These are phyloP conservation scores for Alternaria sp. DNA, from an alignment of 2,329 filamentous ascomycete genomes.

Conservation along the genomic window DNA sequence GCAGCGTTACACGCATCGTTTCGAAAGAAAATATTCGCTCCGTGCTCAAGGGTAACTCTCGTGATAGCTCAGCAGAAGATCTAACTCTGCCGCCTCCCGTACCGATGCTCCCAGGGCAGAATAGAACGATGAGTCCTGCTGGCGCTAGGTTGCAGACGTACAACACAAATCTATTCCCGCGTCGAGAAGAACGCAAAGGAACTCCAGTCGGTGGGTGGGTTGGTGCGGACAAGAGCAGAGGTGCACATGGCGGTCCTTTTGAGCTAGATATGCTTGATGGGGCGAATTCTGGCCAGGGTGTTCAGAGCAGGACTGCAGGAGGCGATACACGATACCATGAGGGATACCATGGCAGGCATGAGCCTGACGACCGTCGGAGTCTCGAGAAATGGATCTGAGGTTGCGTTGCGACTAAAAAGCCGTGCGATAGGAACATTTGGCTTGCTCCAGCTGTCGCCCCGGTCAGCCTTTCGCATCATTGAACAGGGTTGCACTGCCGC, in stretches of 20 bases:
- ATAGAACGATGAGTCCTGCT: background rate
- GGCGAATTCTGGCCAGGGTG: background rate
- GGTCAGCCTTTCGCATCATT: background rate
- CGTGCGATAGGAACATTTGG: background rate
- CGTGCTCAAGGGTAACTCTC: slow-evolving; percentile 25
- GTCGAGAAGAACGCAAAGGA: slow-evolving; percentile 21
- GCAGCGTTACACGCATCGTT: slow-evolving; percentile 31
- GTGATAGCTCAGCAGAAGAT: slow-evolving; percentile 27
- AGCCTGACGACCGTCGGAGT: background rate
- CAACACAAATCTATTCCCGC: slow-evolving; percentile 41
- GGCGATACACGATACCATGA: background rate
- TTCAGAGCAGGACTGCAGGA: background rate
- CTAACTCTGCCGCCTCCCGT: slow-evolving; percentile 7
- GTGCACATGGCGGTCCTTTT: background rate
- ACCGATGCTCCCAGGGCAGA: background rate
- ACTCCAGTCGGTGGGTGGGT: slow-evolving; percentile 17
- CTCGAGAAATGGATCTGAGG: background rate
- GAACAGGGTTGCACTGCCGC: background rate
- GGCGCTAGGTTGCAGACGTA: slow-evolving; percentile 24
- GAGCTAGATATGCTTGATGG: background rate
- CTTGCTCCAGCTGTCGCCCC: background rate
- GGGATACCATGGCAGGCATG: background rate
- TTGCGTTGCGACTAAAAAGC: background rate
- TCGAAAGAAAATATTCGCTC: slow-evolving; percentile 44
- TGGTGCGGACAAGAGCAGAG: background rate